Percentiles rank a stretch among this genome's conserved stretches.
Evolutionary conservation across 2,329 filamentous ascomycete genomes (phyloP).

Genomic region (Amesomyces nigricolor): DNA sequence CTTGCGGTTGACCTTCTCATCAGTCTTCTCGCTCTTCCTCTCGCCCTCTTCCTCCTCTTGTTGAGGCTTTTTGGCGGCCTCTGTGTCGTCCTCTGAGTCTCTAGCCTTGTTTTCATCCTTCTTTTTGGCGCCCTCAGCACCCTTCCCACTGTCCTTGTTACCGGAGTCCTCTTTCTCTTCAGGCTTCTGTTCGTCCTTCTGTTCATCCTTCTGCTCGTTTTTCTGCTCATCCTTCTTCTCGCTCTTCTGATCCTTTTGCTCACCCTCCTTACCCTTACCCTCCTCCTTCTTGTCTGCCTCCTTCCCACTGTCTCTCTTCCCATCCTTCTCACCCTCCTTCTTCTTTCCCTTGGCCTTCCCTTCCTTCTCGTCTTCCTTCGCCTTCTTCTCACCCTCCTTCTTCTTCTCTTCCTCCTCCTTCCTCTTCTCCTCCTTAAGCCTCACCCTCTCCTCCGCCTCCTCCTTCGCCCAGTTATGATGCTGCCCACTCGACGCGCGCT

Average conservation of each 20-base stretch:
- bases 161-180: not conserved
- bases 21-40: not conserved
- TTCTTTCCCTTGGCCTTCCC: constrained; percentile 9
- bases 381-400: constrained; percentile 28
- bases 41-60: constrained; percentile 1
- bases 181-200: constrained; percentile 1
- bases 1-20: not conserved
- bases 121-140: not conserved
- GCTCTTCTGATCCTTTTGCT: not conserved
- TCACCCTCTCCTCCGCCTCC: constrained; percentile 38
- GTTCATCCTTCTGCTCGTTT: not conserved
- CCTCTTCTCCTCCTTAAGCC: constrained; percentile 35
- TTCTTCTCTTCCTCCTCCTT: constrained; percentile 36
- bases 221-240: not conserved
- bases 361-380: constrained; percentile 12
- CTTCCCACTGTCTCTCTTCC: not conserved
- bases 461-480: constrained; percentile 42
- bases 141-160: constrained; percentile 12
- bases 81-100: too few species aligned
- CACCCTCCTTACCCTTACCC: not conserved
- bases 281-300: not conserved
- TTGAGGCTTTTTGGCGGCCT: too few species aligned
- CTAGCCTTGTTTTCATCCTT: not conserved
- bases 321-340: constrained; percentile 1
- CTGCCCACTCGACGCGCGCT: constrained; percentile 33